Percentiles rank a stretch among this genome's conserved stretches.
Evolutionary conservation across 176 grass and related monocot species (phyloP).

Genomic region (Hsuehochloa calcarea): DNA sequence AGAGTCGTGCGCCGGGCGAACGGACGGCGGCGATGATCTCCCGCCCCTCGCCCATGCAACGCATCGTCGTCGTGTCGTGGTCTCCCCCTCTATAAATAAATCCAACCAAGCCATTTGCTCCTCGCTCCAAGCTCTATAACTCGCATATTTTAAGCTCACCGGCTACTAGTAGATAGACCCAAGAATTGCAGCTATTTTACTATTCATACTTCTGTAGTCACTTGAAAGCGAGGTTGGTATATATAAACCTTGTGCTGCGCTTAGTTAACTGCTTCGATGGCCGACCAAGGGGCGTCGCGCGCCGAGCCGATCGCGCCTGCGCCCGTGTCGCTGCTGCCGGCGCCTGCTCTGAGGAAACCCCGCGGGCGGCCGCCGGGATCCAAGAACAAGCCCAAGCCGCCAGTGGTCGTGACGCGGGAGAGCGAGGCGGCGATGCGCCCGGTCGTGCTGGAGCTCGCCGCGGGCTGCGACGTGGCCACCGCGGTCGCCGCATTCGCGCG

Average conservation of each 20-base stretch:
- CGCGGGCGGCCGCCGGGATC: slow-evolving; percentile 71
- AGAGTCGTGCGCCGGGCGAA: neutral
- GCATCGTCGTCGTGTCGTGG: neutral
- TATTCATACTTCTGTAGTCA: neutral
- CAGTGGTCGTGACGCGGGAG: slow-evolving; percentile 69
- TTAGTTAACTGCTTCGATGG: neutral
- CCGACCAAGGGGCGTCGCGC: neutral
- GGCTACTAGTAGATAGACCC: neutral
- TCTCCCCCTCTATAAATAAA: slow-evolving; percentile 18
- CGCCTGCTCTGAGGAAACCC: slow-evolving; percentile 32
- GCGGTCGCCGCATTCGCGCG: slow-evolving; percentile 55
- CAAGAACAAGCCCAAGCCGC: slow-evolving; percentile 81
- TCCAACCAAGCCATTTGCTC: neutral
- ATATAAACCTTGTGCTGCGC: neutral
- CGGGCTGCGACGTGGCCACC: slow-evolving; percentile 55
- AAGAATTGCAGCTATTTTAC: slow-evolving; percentile 19
- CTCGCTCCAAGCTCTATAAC: too few species aligned
- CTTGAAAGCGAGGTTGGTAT: neutral
- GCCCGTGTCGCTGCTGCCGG: neutral
- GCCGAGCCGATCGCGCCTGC: neutral
- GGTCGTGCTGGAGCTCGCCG: slow-evolving; percentile 61
- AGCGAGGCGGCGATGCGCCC: slow-evolving; percentile 63
- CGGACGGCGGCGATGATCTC: neutral
- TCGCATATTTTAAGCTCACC: slow-evolving; percentile 22
- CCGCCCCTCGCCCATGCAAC: neutral